phyloP scores from a whole-genome alignment of 371 early-diverging fungal genomes.

The Mortierella sp. region DNA sequence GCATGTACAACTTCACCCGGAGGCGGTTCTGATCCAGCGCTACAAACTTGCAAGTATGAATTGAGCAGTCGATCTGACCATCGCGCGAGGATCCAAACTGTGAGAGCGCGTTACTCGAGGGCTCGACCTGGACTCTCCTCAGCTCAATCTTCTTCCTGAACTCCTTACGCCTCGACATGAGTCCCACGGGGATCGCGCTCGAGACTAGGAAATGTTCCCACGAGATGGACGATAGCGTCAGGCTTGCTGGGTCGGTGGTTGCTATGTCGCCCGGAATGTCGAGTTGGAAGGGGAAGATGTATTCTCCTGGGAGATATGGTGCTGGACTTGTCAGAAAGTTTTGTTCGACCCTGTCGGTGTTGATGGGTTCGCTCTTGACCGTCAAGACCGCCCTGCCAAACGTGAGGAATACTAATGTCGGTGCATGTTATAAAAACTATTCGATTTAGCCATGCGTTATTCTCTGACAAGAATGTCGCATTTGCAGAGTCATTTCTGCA shows the following conservation, averaged over 20 bases:
- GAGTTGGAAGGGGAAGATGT: conserved; percentile 22
- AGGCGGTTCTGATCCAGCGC: conserved; percentile 5
- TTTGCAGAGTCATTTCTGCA: too few relatives aligned
- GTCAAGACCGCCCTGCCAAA: not conserved
- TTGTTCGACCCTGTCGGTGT: conserved; percentile 17
- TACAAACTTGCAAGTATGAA: conserved; percentile 17
- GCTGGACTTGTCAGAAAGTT: not conserved
- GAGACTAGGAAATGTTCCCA: conserved; percentile 22
- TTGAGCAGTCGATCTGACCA: conserved; percentile 20
- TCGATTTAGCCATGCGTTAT: too few relatives aligned
- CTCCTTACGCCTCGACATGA: conserved; percentile 20
- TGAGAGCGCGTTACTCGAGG: not conserved
- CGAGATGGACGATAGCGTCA: not conserved
- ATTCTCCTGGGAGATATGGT: conserved; percentile 20
- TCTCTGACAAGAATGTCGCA: too few relatives aligned
- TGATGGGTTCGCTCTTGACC: conserved; percentile 27
- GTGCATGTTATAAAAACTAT: too few relatives aligned
- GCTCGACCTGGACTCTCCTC: conserved; percentile 18
- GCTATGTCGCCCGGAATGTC: conserved; percentile 20
- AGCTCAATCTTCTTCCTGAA: conserved; percentile 6
- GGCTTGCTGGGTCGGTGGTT: conserved; percentile 15
- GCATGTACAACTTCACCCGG: conserved; percentile 9
- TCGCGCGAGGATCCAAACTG: conserved; percentile 11
- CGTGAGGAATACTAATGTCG: not conserved
- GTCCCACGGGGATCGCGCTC: conserved; percentile 6